Percentiles rank a stretch among this genome's conserved stretches.
Evolutionary conservation across 2,329 filamentous ascomycete species (phyloP).

Genomic region (Arthrobotrys conoides): DNA sequence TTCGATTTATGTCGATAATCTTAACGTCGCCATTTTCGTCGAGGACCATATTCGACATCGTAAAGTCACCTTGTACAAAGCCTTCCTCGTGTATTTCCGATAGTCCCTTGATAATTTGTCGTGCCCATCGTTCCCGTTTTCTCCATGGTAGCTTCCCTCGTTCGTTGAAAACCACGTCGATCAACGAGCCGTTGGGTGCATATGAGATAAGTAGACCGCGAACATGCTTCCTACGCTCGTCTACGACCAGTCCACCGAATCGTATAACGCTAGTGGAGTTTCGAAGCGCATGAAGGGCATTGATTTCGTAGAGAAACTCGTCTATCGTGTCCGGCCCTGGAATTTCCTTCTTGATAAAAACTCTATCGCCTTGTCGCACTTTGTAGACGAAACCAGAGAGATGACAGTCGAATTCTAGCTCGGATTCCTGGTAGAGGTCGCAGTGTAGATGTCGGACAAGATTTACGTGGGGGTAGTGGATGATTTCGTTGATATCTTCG

Average conservation of each 20-base stretch:
- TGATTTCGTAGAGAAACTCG: conserved; percentile 97
- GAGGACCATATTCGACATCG: conserved; percentile 95
- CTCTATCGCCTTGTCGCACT: conserved; percentile 77
- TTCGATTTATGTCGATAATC: conserved; percentile 97
- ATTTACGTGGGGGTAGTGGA: conserved; percentile 81
- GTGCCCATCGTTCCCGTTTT: conserved; percentile 86
- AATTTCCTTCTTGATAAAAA: conserved; percentile 97
- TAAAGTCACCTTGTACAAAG: conserved; percentile 98
- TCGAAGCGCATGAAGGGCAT: conserved; percentile 84
- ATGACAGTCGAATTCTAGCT: conserved; percentile 88
- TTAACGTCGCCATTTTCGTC: conserved; percentile 86
- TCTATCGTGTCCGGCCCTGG: conserved; percentile 95
- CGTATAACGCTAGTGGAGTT: conserved; percentile 83
- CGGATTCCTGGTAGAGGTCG: conserved; percentile 77
- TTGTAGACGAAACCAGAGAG: conserved; percentile 98
- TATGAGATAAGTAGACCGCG: conserved; percentile 92
- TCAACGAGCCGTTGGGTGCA: conserved; percentile 86
- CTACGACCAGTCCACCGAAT: conserved; percentile 88
- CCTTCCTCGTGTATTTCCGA: conserved; percentile 95
- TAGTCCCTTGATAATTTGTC: conserved; percentile 88
- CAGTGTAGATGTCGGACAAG: conserved; percentile 81
- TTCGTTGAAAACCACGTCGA: conserved; percentile 90
- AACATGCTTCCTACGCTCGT: conserved; percentile 79
- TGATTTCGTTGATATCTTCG: conserved; percentile 96
- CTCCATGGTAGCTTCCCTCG: conserved; percentile 75